Evolutionary conservation across 257 asterid species (phyloP), one percentile per base, ranked within the genome.

Genomic region (Solanum ossicruentum): DNA sequence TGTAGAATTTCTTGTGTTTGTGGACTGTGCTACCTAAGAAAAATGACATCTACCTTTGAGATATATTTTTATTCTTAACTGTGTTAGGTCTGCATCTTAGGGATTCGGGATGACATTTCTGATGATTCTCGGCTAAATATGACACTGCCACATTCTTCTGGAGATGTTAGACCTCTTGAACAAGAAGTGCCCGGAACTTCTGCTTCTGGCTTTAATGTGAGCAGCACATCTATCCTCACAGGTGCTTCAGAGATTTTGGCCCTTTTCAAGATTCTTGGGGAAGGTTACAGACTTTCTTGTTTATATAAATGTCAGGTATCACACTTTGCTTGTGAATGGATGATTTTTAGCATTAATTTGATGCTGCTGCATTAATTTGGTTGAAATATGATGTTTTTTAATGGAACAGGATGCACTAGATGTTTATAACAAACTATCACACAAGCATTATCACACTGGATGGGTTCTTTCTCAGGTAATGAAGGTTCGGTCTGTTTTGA

Each of bases 401-500:
- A 85, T 86, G 84, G 80, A 85, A 71, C 93, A 95, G 98, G 99
- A 96, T 86, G 99, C 99, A n/a, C 85, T 96, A 84, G 96, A 91
- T 87, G 78, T 88, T 80, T 96, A 90, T 84, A 56, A 84, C 77
- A 96, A 91, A 90, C 97, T 96, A 79, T 93, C 99, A 1, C 94
- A 88, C 82, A 96, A 94, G 89, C 99, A 94, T 87, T 96, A 94
- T 87, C 93, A 93, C 88, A 94, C 98, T 1, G 98, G 97, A 89
- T 94, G 99, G 98, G 98, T 96, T 85, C 98, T 92, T 84, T 93
- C 98, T 84, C 99, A 94, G 95, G 97, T 93, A 88, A 36, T 36
- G 41, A 71, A 23, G 57, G 84, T 85, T 55, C 70, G 55, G 41
- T 72, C 47, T 28, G 12, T 69, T 61, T 57, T 79, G 39, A 57